Conservation (phyloP, 768 basidiomycete species). For the Xanthoconium stramineum region DNA sequence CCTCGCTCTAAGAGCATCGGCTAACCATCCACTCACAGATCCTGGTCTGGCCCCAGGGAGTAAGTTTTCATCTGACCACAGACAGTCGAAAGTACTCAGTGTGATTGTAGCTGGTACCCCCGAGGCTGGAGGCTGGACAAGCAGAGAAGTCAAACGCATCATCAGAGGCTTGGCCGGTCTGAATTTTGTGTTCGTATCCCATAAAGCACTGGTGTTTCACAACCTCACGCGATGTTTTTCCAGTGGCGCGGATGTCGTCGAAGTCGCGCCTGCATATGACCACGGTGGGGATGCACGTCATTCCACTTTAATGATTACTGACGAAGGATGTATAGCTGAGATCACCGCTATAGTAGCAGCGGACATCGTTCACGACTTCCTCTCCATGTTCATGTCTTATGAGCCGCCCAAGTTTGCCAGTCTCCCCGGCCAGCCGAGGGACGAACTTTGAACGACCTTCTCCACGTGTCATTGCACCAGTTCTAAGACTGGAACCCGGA, state of each 20-base stretch:
- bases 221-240: background rate
- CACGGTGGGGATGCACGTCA: slow-evolving; percentile 15
- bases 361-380: slow-evolving; percentile 44
- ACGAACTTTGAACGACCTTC: slow-evolving; percentile 18
- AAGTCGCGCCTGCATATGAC: slow-evolving; percentile 28
- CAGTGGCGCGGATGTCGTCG: slow-evolving; percentile 25
- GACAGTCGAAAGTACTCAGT: background rate
- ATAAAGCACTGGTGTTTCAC: background rate
- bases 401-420: slow-evolving; percentile 21
- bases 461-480: background rate
- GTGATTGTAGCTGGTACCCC: slow-evolving; percentile 67
- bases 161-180: slow-evolving; percentile 75
- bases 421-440: slow-evolving; percentile 12
- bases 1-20: background rate
- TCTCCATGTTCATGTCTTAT: slow-evolving; percentile 36
- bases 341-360: slow-evolving; percentile 44
- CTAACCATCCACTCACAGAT: slow-evolving; percentile 38
- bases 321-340: slow-evolving; percentile 25
- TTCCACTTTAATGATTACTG: background rate
- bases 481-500: background rate
- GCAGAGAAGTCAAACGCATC: slow-evolving; percentile 76
- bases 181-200: slow-evolving; percentile 61
- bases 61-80: slow-evolving; percentile 33
- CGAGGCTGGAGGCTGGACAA: slow-evolving; percentile 83
- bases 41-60: slow-evolving; percentile 78